These are phyloP conservation scores for Tubosaeta sp. DNA, from an alignment of 768 basidiomycete species.

Conservation along the genomic window DNA sequence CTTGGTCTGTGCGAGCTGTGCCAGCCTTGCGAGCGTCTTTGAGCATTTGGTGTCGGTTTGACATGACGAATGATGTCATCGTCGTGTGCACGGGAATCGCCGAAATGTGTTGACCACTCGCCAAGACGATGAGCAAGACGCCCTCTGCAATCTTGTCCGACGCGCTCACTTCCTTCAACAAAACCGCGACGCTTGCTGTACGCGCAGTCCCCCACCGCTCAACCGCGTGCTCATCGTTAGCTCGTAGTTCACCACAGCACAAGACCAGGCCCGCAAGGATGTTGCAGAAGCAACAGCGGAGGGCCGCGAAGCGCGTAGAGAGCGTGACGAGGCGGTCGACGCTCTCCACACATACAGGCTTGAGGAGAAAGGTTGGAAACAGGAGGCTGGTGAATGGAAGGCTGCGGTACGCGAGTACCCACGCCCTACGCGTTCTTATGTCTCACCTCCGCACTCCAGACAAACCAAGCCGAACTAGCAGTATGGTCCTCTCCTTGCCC, in stretches of 20 bases:
- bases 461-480: conserved; percentile 53
- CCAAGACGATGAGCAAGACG: conserved; percentile 26
- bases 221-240: conserved; percentile 1
- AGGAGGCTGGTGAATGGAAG: conserved; percentile 37
- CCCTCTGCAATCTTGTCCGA: conserved; percentile 38
- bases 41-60: background rate
- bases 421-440: conserved; percentile 9
- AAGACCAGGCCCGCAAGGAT: conserved; percentile 52
- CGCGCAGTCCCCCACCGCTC: conserved; percentile 7
- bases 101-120: conserved; percentile 16
- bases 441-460: conserved; percentile 29
- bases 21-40: background rate
- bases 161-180: conserved; percentile 39
- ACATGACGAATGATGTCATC: conserved; percentile 3
- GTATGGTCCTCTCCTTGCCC: conserved; percentile 32
- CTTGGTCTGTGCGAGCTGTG: background rate
- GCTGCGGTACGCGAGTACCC: conserved; percentile 41
- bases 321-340: conserved; percentile 48
- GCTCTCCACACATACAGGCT: conserved; percentile 41
- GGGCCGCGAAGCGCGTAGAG: conserved; percentile 41
- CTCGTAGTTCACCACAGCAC: conserved; percentile 48
- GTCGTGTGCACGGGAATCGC: conserved; percentile 15
- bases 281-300: conserved; percentile 47
- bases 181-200: conserved; percentile 39
- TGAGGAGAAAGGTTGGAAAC: conserved; percentile 48